Conservation (phyloP, 305 asterid species). For the Andrographis paniculata region DNA sequence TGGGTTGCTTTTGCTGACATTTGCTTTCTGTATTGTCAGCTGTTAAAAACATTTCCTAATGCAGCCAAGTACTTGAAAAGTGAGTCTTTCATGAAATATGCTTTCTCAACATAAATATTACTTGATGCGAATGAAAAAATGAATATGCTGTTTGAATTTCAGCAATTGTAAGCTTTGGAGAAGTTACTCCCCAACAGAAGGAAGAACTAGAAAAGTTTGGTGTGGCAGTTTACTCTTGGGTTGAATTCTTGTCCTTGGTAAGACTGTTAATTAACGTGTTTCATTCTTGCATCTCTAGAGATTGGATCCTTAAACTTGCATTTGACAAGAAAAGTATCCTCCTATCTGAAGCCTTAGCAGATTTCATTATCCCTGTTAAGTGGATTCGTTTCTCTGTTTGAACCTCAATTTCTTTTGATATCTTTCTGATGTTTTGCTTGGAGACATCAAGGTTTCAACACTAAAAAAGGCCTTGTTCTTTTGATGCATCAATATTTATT, state of each 20-base stretch:
- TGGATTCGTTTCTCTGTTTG: too few species aligned
- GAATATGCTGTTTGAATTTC: slow-evolving; percentile 22
- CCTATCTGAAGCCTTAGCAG: background rate
- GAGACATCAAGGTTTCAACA: background rate
- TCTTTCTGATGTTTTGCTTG: background rate
- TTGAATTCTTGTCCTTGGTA: slow-evolving; percentile 55
- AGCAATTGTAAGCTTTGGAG: slow-evolving; percentile 71
- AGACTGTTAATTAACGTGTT: slow-evolving; percentile 17
- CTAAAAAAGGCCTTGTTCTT: too few species aligned
- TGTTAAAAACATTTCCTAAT: slow-evolving; percentile 69
- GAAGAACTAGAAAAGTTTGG: slow-evolving; percentile 45
- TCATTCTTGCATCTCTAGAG: slow-evolving; percentile 12
- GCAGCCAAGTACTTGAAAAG: slow-evolving; percentile 59
- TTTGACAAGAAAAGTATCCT: background rate
- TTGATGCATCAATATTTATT: too few species aligned
- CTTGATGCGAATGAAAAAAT: slow-evolving; percentile 11
- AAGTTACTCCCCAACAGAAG: slow-evolving; percentile 49
- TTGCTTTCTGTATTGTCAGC: slow-evolving; percentile 40
- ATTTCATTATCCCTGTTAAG: too few species aligned
- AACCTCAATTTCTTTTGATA: background rate
- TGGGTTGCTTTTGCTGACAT: slow-evolving; percentile 21
- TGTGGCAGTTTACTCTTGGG: slow-evolving; percentile 54
- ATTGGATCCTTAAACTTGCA: background rate
- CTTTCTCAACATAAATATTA: slow-evolving; percentile 15
- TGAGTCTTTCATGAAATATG: slow-evolving; percentile 29